Percentiles rank a stretch among this genome's conserved stretches.
These are phyloP conservation scores for Rhynchospora tenuis DNA, from an alignment of 176 grass and related monocot genomes.

Conservation along the genomic window DNA sequence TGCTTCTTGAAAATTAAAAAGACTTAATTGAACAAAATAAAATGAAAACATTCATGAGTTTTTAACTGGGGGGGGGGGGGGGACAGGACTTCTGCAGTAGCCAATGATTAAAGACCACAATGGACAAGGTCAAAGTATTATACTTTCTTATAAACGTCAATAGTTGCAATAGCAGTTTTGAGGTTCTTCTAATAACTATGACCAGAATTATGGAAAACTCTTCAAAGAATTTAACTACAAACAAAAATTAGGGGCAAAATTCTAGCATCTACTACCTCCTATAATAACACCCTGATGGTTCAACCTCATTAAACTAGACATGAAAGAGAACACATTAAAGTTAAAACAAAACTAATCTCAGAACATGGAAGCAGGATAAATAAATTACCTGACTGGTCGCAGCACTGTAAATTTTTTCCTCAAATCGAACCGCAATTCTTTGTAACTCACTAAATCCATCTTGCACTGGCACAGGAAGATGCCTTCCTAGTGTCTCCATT, in stretches of 20 bases:
- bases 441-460: slow-evolving; percentile 56
- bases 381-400: slow-evolving; percentile 49
- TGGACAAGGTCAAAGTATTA: not conserved
- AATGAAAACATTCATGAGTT: not conserved
- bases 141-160: not conserved
- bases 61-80: too few relatives aligned
- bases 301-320: not conserved
- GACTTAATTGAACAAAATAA: not conserved
- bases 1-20: not conserved
- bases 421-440: slow-evolving; percentile 55
- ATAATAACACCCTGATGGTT: not conserved
- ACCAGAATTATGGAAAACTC: not conserved
- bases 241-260: not conserved
- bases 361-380: not conserved
- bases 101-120: not conserved
- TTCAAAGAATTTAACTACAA: not conserved
- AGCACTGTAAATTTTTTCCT: slow-evolving; percentile 59
- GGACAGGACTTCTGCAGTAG: not conserved
- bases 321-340: not conserved
- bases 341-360: not conserved
- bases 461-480: slow-evolving; percentile 45
- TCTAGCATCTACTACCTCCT: not conserved
- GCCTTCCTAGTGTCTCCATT: slow-evolving; percentile 71
- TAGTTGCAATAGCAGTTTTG: not conserved
- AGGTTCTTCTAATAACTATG: not conserved